These are phyloP conservation scores for Cercospora sojina DNA, from an alignment of 2,329 filamentous ascomycete genomes.

Conservation along the genomic window DNA sequence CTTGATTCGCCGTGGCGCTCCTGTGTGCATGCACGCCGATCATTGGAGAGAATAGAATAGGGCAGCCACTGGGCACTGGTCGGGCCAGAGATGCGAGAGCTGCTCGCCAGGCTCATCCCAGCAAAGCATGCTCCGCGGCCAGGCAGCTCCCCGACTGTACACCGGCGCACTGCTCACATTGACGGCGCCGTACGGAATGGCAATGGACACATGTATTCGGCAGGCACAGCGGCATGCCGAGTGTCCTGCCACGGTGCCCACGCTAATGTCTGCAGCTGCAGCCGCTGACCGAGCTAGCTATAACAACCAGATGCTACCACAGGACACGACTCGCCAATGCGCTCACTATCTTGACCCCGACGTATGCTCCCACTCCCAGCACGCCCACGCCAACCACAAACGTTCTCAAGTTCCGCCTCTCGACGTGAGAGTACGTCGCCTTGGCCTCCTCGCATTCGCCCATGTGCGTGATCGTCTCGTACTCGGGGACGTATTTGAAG, in stretches of 20 bases:
- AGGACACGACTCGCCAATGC: conserved; percentile 26
- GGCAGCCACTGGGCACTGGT: not conserved
- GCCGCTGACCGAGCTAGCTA: conserved; percentile 6
- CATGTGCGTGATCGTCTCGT: conserved; percentile 50
- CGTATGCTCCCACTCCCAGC: conserved; percentile 24
- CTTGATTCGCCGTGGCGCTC: conserved; percentile 3
- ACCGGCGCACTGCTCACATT: not conserved
- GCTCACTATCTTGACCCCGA: conserved; percentile 27
- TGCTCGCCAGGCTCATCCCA: not conserved
- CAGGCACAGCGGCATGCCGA: not conserved
- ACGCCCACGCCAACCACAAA: conserved; percentile 43
- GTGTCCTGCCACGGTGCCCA: not conserved
- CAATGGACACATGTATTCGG: not conserved
- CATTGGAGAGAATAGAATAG: not conserved
- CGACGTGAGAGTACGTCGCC: conserved; percentile 42
- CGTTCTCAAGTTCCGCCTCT: conserved; percentile 50
- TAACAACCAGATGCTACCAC: conserved; percentile 13
- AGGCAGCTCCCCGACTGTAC: not conserved
- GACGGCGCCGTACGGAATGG: not conserved
- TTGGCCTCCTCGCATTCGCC: conserved; percentile 45
- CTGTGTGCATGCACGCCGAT: not conserved
- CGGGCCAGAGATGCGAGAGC: not conserved
- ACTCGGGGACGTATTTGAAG: conserved; percentile 50
- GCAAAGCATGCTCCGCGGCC: not conserved
- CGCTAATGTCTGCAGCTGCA: conserved; percentile 6